These are phyloP conservation scores for Fusarium concolor DNA, from an alignment of 2,329 filamentous ascomycete species.

Conservation along the genomic window DNA sequence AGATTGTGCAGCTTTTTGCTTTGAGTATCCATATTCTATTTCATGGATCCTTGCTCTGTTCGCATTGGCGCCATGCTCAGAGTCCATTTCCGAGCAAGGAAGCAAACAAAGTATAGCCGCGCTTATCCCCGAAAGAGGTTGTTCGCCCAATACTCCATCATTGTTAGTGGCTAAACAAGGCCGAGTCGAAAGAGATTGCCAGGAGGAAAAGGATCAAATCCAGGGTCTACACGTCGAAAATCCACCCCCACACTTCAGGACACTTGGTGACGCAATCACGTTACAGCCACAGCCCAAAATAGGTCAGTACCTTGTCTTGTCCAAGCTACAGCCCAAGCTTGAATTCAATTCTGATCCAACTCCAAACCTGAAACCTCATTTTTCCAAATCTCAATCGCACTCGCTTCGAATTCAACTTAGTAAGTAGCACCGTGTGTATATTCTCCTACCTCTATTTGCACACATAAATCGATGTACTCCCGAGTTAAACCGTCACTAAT, in stretches of 20 bases:
- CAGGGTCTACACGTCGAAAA: conserved; percentile 23
- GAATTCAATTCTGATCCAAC: neutral
- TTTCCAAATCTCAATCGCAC: neutral
- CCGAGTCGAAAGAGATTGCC: conserved; percentile 3
- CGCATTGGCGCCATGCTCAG: too few relatives aligned
- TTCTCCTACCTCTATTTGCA: neutral
- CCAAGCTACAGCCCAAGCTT: conserved; percentile 24
- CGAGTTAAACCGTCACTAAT: conserved; percentile 14
- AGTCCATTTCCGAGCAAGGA: too few relatives aligned
- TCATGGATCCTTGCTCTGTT: too few relatives aligned
- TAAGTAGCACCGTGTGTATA: neutral
- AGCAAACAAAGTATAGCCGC: neutral
- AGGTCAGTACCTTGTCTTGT: conserved; percentile 4
- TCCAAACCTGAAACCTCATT: neutral
- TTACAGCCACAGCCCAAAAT: conserved; percentile 26
- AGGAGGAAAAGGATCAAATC: conserved; percentile 18
- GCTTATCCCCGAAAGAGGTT: neutral
- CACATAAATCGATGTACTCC: neutral
- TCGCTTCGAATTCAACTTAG: neutral
- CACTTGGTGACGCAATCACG: conserved; percentile 31
- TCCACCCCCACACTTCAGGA: conserved; percentile 31
- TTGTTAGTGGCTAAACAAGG: conserved; percentile 7
- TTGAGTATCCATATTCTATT: too few relatives aligned
- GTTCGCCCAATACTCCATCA: neutral
- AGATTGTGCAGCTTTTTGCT: too few relatives aligned